phyloP scores from a whole-genome alignment of 2,329 filamentous ascomycete genomes.

The Colletotrichum limetticola region DNA sequence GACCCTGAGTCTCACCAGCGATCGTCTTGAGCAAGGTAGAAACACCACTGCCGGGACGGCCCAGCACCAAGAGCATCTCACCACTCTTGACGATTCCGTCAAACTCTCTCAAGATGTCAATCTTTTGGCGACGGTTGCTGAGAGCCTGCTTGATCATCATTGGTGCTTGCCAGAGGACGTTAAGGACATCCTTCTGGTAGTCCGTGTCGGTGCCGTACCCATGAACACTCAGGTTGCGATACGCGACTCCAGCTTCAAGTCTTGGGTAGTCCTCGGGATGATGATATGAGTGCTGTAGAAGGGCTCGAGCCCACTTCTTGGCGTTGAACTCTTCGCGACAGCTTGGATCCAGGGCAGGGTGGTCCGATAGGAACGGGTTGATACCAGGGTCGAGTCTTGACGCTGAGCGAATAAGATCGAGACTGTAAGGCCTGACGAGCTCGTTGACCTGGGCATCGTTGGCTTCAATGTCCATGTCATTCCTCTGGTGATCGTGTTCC shows the following conservation, averaged over 20 bases:
- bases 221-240: constrained; percentile 49
- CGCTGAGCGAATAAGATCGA: constrained; percentile 32
- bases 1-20: constrained; percentile 72
- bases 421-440: constrained; percentile 31
- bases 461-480: constrained; percentile 2
- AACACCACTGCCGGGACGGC: constrained; percentile 66
- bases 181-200: constrained; percentile 47
- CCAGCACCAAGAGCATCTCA: constrained; percentile 69
- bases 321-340: constrained; percentile 55
- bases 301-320: constrained; percentile 56
- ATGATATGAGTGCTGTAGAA: constrained; percentile 52
- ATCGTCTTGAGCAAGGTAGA: constrained; percentile 76
- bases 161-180: constrained; percentile 40
- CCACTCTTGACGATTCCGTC: constrained; percentile 63
- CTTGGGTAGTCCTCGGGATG: constrained; percentile 49
- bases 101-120: constrained; percentile 61
- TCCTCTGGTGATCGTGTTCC: neutral
- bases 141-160: constrained; percentile 38
- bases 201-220: constrained; percentile 48
- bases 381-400: constrained; percentile 23
- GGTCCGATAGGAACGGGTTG: constrained; percentile 41
- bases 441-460: constrained; percentile 1
- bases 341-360: constrained; percentile 53
- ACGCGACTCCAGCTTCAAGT: constrained; percentile 51
- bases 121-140: constrained; percentile 42